Evolutionary conservation across 169 alveolate species (phyloP), one percentile per base, ranked within the genome.

Genomic region (Eimeria acervulina): DNA sequence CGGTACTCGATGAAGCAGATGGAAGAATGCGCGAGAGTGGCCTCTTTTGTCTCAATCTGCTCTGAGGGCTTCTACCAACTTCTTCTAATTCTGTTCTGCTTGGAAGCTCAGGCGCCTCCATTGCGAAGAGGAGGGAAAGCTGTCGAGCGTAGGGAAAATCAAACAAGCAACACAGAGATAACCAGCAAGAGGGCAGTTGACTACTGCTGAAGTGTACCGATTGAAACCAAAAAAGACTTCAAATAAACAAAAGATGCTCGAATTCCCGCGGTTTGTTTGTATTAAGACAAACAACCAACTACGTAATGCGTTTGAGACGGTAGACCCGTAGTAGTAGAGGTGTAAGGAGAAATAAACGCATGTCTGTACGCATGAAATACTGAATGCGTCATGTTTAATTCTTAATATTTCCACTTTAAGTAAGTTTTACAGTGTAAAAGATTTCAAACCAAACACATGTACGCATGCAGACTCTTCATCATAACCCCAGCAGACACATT

Each of bases 401-500:
- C 31, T 1, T 47, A 68, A 31, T 31, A 31, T 31, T 31, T 31
- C 2, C 10, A 68, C 5, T 28, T 2, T 47, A 68, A 31, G 8
- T 31, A 31, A 68, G 33, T 7, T 7, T 23, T 33, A 68, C 12
- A 31, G 28, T 33, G 47, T 68, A 17, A 0, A 47, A 17, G 10
- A 28, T 68, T 68, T 68, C 33, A 31, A 68, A 19, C 23, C 36
- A 7, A 68, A 68, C 4, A 31, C 0, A 68, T 12, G n/a, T 17
- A 68, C 47, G 23, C 80, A 68, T 68, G 80, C 80, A 33, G 80
- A 31, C 80, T 47, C 42, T 31, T 31, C 80, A 31, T n/a, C n/a
- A n/a, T n/a, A n/a, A 15, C 74, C 74, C 8, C 74, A 63, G 19
- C 74, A n/a, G 74, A 63, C 38, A 63, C 74, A 63, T 63, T 0